Conservation (phyloP, 2,329 filamentous ascomycete species). For the Magnaporthiopsis incrustans region DNA sequence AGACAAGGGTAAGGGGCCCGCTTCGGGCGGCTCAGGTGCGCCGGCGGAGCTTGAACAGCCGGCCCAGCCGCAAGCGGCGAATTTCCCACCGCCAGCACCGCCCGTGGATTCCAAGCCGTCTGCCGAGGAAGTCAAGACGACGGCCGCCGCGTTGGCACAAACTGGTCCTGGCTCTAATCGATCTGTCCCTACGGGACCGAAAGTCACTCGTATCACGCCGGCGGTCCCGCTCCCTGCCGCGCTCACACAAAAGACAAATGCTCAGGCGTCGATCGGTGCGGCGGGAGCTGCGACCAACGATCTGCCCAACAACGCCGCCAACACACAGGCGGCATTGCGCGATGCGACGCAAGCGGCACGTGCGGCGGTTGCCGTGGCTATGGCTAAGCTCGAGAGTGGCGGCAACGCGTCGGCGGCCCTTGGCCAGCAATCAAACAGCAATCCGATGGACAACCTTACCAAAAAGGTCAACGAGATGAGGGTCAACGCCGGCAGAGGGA, state of each 20-base stretch:
- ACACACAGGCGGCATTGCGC: constrained; percentile 38
- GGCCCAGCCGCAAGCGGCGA: constrained; percentile 21
- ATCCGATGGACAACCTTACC: constrained; percentile 60
- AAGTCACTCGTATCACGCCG: constrained; percentile 49
- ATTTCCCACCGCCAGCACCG: constrained; percentile 44
- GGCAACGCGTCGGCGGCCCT: constrained; percentile 20
- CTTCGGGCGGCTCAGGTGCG: constrained; percentile 32
- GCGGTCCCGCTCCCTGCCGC: constrained; percentile 55
- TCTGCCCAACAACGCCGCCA: constrained; percentile 23
- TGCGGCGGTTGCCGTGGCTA: constrained; percentile 71
- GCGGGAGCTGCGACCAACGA: background rate
- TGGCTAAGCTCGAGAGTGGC: constrained; percentile 56
- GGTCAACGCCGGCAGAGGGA: constrained; percentile 46
- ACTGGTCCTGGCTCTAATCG: constrained; percentile 27
- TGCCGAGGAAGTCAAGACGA: constrained; percentile 42
- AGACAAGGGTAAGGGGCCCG: constrained; percentile 36
- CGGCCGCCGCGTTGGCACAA: constrained; percentile 40
- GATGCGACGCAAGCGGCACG: constrained; percentile 68
- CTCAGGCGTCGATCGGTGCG: constrained; percentile 12
- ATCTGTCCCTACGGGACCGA: constrained; percentile 38
- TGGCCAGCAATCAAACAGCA: constrained; percentile 28
- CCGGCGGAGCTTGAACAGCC: constrained; percentile 38
- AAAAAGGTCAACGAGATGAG: constrained; percentile 74
- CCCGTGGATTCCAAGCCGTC: constrained; percentile 64
- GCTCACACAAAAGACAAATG: constrained; percentile 20